Evolutionary conservation across 2,329 filamentous ascomycete genomes (phyloP).

Genomic region (Aspergillus ruber): DNA sequence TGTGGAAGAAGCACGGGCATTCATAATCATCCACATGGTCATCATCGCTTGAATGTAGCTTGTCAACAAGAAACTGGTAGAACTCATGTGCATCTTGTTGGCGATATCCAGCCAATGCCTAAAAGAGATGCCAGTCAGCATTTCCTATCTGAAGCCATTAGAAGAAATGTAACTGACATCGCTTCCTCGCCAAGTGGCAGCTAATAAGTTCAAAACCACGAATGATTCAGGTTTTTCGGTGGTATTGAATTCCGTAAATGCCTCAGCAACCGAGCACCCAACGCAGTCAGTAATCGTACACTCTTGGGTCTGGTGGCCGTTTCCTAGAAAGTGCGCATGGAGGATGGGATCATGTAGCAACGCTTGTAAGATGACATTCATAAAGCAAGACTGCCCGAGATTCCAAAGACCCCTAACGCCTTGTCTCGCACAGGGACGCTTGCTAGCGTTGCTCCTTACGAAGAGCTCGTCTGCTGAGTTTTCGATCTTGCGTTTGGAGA

Average conservation of each 20-base stretch:
- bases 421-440: slow-evolving; percentile 75
- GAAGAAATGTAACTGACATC: no score
- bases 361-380: slow-evolving; percentile 90
- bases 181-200: slow-evolving; percentile 83
- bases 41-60: slow-evolving; percentile 73
- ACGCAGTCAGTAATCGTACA: slow-evolving; percentile 58
- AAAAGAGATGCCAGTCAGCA: slow-evolving; percentile 1
- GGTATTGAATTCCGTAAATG: slow-evolving; percentile 59
- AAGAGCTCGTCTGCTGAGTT: slow-evolving; percentile 64
- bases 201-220: slow-evolving; percentile 80
- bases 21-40: slow-evolving; percentile 56
- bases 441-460: slow-evolving; percentile 69
- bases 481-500: slow-evolving; percentile 28
- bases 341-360: slow-evolving; percentile 90
- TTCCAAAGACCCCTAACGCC: slow-evolving; percentile 92
- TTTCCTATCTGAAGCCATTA: no score
- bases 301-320: slow-evolving; percentile 74
- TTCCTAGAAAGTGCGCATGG: slow-evolving; percentile 83
- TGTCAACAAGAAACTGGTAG: slow-evolving; percentile 90
- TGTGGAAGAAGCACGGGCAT: slow-evolving; percentile 88
- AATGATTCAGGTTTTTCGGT: slow-evolving; percentile 70
- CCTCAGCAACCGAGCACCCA: slow-evolving; percentile 56
- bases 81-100: slow-evolving; percentile 98
- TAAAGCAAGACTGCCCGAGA: slow-evolving; percentile 96
- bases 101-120: slow-evolving; percentile 78